Conservation (phyloP, 139 green algal species). For the Picochlorum sp. region DNA sequence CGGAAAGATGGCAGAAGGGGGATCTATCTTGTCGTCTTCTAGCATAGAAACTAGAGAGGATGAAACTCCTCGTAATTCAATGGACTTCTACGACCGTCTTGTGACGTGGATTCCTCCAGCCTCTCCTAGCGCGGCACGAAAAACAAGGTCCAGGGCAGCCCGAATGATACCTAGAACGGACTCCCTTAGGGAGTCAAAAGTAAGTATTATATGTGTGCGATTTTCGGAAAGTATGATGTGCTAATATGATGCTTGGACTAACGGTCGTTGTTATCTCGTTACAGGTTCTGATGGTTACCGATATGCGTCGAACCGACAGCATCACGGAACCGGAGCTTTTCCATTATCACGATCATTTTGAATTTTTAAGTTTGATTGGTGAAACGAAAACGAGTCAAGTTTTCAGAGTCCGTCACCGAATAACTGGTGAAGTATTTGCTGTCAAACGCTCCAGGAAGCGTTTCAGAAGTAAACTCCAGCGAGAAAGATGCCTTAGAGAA, state of each 20-base stretch:
- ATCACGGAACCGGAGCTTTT: slow-evolving; percentile 48
- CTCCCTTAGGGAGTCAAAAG: slow-evolving; percentile 7
- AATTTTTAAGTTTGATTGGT: slow-evolving; percentile 49
- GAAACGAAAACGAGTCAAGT: slow-evolving; percentile 39
- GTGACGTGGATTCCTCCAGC: neutral
- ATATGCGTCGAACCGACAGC: slow-evolving; percentile 38
- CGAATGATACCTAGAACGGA: neutral
- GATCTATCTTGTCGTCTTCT: neutral
- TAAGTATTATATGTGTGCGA: too few species aligned
- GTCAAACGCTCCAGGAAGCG: slow-evolving; percentile 33
- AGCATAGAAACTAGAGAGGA: neutral
- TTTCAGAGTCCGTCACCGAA: slow-evolving; percentile 43
- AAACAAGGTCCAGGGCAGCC: neutral
- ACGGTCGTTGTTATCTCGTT: neutral
- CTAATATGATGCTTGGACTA: too few species aligned
- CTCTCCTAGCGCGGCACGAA: neutral
- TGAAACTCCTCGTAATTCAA: neutral
- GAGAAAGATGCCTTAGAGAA: slow-evolving; percentile 46
- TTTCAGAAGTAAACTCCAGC: slow-evolving; percentile 34
- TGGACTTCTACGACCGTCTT: neutral
- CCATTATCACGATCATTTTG: slow-evolving; percentile 60
- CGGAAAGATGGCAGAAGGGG: neutral
- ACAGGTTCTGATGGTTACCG: slow-evolving; percentile 50
- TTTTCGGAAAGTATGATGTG: neutral
- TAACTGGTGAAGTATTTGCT: slow-evolving; percentile 36